These are phyloP conservation scores for Solanum aculeatissimum DNA, from an alignment of 305 asterid genomes.

Conservation along the genomic window DNA sequence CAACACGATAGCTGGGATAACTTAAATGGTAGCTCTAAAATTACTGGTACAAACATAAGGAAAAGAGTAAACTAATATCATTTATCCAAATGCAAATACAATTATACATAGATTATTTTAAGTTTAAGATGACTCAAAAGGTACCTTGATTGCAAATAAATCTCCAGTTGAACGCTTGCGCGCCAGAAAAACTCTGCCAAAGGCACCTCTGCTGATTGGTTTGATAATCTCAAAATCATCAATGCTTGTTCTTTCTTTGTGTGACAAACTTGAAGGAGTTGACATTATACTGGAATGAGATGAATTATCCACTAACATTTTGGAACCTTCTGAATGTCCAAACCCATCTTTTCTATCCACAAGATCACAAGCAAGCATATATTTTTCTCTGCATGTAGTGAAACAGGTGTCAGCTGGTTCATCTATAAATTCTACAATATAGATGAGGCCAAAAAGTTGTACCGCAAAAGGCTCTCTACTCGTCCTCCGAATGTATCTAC, in stretches of 20 bases:
- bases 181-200: conserved; percentile 87
- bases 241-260: conserved; percentile 75
- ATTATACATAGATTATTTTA: not conserved
- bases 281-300: conserved; percentile 73
- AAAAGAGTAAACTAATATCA: not conserved
- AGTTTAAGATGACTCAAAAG: conserved; percentile 2
- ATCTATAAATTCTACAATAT: conserved; percentile 1
- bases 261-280: conserved; percentile 61
- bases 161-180: conserved; percentile 91
- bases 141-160: conserved; percentile 89
- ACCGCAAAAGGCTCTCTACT: conserved; percentile 83
- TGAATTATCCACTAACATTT: conserved; percentile 43
- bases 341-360: conserved; percentile 40
- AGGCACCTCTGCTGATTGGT: conserved; percentile 94
- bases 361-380: conserved; percentile 66
- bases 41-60: conserved; percentile 2
- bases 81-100: not conserved
- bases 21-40: not conserved
- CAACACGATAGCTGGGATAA: not conserved
- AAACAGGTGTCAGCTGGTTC: conserved; percentile 8
- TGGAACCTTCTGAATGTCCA: conserved; percentile 51
- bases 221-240: conserved; percentile 85
- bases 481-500: conserved; percentile 88
- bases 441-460: conserved; percentile 3
- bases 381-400: conserved; percentile 72